Percentiles rank a stretch among this genome's conserved stretches.
These are phyloP conservation scores for Gossypium davidsonii DNA, from an alignment of 441 rosid species.

Conservation along the genomic window DNA sequence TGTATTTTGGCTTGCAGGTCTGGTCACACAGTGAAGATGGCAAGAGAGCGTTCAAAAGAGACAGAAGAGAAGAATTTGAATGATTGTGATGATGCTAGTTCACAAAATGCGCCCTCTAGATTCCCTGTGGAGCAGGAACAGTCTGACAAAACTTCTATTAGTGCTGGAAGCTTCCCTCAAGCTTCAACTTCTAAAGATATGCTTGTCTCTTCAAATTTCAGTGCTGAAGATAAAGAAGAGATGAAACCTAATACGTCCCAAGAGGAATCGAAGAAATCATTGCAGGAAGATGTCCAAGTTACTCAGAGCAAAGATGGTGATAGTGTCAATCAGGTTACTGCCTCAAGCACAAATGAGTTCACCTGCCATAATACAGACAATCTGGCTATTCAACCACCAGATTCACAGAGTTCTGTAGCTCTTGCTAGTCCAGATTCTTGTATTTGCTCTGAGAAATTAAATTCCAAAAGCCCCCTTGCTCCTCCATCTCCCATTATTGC, in stretches of 20 bases:
- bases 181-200: slow-evolving; percentile 85
- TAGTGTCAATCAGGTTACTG: slow-evolving; percentile 44
- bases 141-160: slow-evolving; percentile 74
- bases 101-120: slow-evolving; percentile 73
- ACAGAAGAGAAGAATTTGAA: slow-evolving; percentile 75
- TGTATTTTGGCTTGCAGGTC: slow-evolving; percentile 57
- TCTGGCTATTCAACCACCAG: slow-evolving; percentile 41
- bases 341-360: slow-evolving; percentile 53
- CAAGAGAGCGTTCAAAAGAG: slow-evolving; percentile 65
- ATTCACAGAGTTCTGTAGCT: slow-evolving; percentile 70
- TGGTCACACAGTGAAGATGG: slow-evolving; percentile 84
- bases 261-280: slow-evolving; percentile 46
- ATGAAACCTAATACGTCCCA: slow-evolving; percentile 30
- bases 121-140: slow-evolving; percentile 86
- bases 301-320: slow-evolving; percentile 42
- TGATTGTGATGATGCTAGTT: slow-evolving; percentile 70
- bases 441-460: slow-evolving; percentile 77
- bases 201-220: slow-evolving; percentile 36
- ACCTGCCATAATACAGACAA: slow-evolving; percentile 31
- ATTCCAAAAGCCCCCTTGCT: slow-evolving; percentile 42
- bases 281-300: slow-evolving; percentile 39
- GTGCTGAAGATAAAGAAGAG: slow-evolving; percentile 45
- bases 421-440: slow-evolving; percentile 61
- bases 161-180: slow-evolving; percentile 89
- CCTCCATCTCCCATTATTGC: slow-evolving; percentile 74